Conservation (phyloP, 2,329 filamentous ascomycete genomes). For the Annulohypoxylon truncatum region DNA sequence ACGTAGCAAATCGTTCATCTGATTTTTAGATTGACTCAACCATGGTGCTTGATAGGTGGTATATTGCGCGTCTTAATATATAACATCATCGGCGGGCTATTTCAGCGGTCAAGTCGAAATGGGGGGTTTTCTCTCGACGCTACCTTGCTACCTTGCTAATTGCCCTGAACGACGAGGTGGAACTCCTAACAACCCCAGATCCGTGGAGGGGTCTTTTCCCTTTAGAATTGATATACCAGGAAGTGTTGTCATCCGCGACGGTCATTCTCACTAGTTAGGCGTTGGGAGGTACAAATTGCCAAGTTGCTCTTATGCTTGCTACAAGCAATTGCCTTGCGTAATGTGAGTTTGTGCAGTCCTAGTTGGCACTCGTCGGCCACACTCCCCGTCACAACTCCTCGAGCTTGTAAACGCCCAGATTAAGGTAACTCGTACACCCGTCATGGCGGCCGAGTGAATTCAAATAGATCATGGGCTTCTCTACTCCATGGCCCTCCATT, state of each 20-base stretch:
- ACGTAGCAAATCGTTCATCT: constrained; percentile 30
- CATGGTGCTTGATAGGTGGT: constrained; percentile 9
- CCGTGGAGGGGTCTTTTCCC: background rate
- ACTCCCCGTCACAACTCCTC: background rate
- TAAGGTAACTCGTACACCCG: background rate
- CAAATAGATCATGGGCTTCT: constrained; percentile 75
- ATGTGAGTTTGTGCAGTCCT: background rate
- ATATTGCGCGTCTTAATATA: constrained; percentile 1
- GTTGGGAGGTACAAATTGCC: constrained; percentile 1
- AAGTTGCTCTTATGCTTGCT: background rate
- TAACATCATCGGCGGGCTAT: background rate
- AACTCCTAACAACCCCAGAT: background rate
- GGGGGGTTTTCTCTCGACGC: background rate
- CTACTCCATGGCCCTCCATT: constrained; percentile 75
- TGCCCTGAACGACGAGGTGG: background rate
- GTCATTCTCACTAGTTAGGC: background rate
- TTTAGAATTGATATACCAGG: background rate
- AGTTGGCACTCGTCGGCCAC: constrained; percentile 2
- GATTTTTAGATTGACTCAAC: constrained; percentile 19
- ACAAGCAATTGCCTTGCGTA: constrained; percentile 8
- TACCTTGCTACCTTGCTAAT: background rate
- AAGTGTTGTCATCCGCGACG: background rate
- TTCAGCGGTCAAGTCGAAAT: background rate
- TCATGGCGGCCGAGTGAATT: constrained; percentile 64
- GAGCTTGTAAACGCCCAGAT: background rate